Evolutionary conservation across 805 yeast genomes (phyloP), one percentile per base, ranked within the genome.

Genomic region (Ogataea populi-albae): DNA sequence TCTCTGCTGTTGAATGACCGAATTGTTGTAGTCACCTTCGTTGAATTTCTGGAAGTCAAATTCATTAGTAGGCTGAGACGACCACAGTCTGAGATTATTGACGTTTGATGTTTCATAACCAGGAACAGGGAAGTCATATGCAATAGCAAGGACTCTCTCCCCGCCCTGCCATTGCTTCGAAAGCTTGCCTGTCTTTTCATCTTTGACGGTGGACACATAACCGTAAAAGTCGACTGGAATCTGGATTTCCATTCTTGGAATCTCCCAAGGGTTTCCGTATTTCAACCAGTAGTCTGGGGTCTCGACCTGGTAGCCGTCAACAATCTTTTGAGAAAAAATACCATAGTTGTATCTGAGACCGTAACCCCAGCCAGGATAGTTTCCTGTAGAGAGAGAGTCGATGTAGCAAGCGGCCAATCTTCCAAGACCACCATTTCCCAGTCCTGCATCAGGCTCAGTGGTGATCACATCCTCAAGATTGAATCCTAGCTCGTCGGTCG

Each of bases 281-380:
- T 82, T 82, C 48, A 88, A 72, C 97, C 97, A 88, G 61, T 88
- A 86, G 59, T 88, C 97, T 9, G 97, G 97, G 22, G 86, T 73
- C 64, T 88, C 97, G 24, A 89, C 94, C 65, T 88, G 97, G 64
- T 85, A 86, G 8, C 96, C 97, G 55, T 89, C 86, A 49, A 86
- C 73, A 54, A 88, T 86, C 59, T 79, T 79, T 65, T 88, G 97
- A 48, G 87, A 77, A 64, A 88, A 88, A 50, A 88, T 88, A 60
- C 97, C 97, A 57, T 89, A 88, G 62, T 87, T 87, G 66, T 88
- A 88, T 58, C 95, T 81, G 49, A 88, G 68, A 41, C 97, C 96
- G 60, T 88, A 88, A 45, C 97, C 97, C 97, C 97, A 88, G 34
- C 95, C 95, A 12, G 94, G 87, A 60, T 85, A 86, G 61, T 85